phyloP scores from a whole-genome alignment of 805 yeast genomes.

The Yarrowia deformans region DNA sequence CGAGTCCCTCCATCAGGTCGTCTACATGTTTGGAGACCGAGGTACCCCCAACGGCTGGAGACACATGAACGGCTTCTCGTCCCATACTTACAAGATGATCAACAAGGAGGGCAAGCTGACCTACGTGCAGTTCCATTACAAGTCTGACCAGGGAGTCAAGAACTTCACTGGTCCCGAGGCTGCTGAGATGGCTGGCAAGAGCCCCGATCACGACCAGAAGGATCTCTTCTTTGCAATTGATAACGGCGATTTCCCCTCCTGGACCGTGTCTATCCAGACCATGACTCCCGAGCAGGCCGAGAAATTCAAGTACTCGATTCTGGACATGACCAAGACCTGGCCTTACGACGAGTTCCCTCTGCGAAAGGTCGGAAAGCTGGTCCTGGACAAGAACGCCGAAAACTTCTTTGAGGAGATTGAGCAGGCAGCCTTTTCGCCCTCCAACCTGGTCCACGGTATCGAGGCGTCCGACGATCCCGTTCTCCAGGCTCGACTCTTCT shows the following conservation, averaged over 20 bases:
- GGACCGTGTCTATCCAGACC: constrained; percentile 85
- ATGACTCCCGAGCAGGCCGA: constrained; percentile 86
- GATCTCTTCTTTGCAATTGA: constrained; percentile 82
- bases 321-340: constrained; percentile 93
- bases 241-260: constrained; percentile 77
- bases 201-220: constrained; percentile 83
- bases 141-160: constrained; percentile 67
- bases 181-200: constrained; percentile 62
- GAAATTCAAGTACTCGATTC: constrained; percentile 77
- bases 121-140: constrained; percentile 80
- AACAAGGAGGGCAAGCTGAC: constrained; percentile 74
- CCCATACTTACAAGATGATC: constrained; percentile 80
- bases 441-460: constrained; percentile 83
- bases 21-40: constrained; percentile 76
- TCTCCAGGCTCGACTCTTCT: constrained; percentile 78
- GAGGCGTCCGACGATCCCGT: constrained; percentile 87
- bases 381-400: constrained; percentile 80
- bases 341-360: constrained; percentile 86
- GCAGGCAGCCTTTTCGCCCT: constrained; percentile 85
- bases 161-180: constrained; percentile 52
- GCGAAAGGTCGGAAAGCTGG: constrained; percentile 82
- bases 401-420: constrained; percentile 89
- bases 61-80: constrained; percentile 85
- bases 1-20: constrained; percentile 77
- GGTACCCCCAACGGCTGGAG: constrained; percentile 81